Conservation (phyloP, 768 basidiomycete genomes). For the Pleurotus cornucopiae region DNA sequence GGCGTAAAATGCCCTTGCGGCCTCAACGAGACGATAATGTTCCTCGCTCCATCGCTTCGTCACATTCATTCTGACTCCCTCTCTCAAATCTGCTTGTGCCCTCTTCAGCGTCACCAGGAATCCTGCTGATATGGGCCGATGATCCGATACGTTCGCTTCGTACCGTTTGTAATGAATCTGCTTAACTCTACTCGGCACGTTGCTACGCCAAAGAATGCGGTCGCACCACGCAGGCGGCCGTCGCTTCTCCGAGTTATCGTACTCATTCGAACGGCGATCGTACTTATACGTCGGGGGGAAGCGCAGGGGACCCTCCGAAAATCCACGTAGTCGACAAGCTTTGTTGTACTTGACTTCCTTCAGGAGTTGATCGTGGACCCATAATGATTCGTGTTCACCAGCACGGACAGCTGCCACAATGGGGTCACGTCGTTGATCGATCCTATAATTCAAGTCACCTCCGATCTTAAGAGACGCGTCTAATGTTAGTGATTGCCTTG, state of each 20-base stretch:
- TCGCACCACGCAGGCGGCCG: constrained; percentile 97
- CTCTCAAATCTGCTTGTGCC: constrained; percentile 56
- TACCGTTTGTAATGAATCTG: constrained; percentile 75
- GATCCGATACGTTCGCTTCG: constrained; percentile 87
- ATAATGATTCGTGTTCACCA: constrained; percentile 58
- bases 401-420: constrained; percentile 70
- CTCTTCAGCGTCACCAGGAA: constrained; percentile 74
- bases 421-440: constrained; percentile 85
- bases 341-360: constrained; percentile 89
- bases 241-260: constrained; percentile 85
- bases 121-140: constrained; percentile 81
- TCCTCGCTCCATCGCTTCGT: constrained; percentile 51
- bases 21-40: constrained; percentile 34
- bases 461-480: constrained; percentile 48
- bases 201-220: constrained; percentile 76
- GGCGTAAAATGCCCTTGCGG: constrained; percentile 39
- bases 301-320: constrained; percentile 75
- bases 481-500: background rate
- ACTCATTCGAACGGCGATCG: constrained; percentile 71
- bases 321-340: constrained; percentile 80
- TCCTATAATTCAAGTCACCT: constrained; percentile 97
- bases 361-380: constrained; percentile 80
- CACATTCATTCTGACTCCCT: constrained; percentile 51
- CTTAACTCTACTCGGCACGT: constrained; percentile 51
- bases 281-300: constrained; percentile 97